Percentiles rank a stretch among this genome's conserved stretches.
These are phyloP conservation scores for Aureobasidium subglaciale DNA, from an alignment of 2,329 filamentous ascomycete species.

Conservation along the genomic window DNA sequence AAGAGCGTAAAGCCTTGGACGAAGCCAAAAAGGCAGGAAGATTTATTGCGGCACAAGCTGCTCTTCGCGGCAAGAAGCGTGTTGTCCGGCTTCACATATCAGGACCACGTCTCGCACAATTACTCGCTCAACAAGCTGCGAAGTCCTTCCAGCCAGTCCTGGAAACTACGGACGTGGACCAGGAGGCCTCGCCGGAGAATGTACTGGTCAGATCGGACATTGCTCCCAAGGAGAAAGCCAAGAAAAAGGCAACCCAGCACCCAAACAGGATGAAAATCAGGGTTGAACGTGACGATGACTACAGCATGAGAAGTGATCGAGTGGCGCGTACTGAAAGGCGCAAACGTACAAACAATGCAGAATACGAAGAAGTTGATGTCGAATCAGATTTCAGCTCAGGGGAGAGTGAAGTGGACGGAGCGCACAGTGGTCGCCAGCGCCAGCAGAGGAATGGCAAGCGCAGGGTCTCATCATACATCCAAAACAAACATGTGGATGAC, in stretches of 20 bases:
- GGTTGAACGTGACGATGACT: slow-evolving; percentile 36
- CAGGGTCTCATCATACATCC: slow-evolving; percentile 35
- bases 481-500: slow-evolving; percentile 34
- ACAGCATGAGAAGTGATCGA: slow-evolving; percentile 26
- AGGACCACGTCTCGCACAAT: slow-evolving; percentile 30
- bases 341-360: slow-evolving; percentile 20
- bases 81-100: slow-evolving; percentile 36
- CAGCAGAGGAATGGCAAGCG: slow-evolving; percentile 17
- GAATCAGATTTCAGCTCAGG: slow-evolving; percentile 30
- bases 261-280: slow-evolving; percentile 29
- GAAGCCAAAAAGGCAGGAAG: slow-evolving; percentile 37
- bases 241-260: slow-evolving; percentile 22
- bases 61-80: slow-evolving; percentile 39
- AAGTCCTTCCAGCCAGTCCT: slow-evolving; percentile 16
- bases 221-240: slow-evolving; percentile 19
- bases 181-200: slow-evolving; percentile 14
- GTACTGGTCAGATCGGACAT: slow-evolving; percentile 29
- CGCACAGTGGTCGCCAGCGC: not conserved
- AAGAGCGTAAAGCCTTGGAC: slow-evolving; percentile 35
- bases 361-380: slow-evolving; percentile 41
- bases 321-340: slow-evolving; percentile 18
- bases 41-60: slow-evolving; percentile 39
- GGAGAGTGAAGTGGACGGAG: slow-evolving; percentile 29
- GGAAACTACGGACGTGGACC: not conserved
- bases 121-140: slow-evolving; percentile 28